Percentiles rank a stretch among this genome's conserved stretches.
Evolutionary conservation across 805 yeast species (phyloP).

Genomic region (Lipomyces oligophaga): DNA sequence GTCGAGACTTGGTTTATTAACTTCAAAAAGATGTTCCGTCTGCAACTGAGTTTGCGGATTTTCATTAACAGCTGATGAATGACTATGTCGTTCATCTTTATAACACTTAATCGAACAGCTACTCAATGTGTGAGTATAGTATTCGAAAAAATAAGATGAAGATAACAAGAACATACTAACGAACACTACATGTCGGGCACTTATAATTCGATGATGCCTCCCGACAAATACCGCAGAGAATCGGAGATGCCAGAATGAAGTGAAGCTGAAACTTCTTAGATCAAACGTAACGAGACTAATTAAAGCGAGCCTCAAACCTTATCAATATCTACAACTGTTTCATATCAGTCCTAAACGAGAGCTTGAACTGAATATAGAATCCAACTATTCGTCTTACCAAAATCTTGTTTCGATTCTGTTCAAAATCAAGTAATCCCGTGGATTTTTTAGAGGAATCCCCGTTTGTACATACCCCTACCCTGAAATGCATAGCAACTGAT

Average conservation of each 20-base stretch:
- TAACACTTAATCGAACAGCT: constrained; percentile 61
- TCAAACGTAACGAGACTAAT: not conserved
- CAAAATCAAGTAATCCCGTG: no score
- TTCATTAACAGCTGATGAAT: constrained; percentile 34
- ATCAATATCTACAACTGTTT: no score
- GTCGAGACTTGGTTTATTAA: not conserved
- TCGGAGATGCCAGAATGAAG: constrained; percentile 24
- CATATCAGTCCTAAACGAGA: no score
- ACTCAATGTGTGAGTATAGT: constrained; percentile 1
- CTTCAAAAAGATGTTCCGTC: constrained; percentile 2
- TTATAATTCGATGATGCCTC: constrained; percentile 46
- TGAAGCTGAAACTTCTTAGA: not conserved
- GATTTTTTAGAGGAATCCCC: no score
- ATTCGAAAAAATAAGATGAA: not conserved
- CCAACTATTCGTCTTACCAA: no score
- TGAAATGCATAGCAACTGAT: no score
- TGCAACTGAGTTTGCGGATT: constrained; percentile 27
- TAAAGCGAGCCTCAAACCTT: no score
- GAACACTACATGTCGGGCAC: constrained; percentile 50
- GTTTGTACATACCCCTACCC: no score
- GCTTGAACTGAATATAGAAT: no score
- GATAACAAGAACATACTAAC: constrained; percentile 9
- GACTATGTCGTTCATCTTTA: constrained; percentile 41
- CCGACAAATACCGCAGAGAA: constrained; percentile 42
- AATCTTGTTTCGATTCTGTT: no score